A percentile compares a stretch with the other conserved stretches of the same genome.
Conservation (phyloP, 2,329 filamentous ascomycete genomes). For the Cercospora sp. region DNA sequence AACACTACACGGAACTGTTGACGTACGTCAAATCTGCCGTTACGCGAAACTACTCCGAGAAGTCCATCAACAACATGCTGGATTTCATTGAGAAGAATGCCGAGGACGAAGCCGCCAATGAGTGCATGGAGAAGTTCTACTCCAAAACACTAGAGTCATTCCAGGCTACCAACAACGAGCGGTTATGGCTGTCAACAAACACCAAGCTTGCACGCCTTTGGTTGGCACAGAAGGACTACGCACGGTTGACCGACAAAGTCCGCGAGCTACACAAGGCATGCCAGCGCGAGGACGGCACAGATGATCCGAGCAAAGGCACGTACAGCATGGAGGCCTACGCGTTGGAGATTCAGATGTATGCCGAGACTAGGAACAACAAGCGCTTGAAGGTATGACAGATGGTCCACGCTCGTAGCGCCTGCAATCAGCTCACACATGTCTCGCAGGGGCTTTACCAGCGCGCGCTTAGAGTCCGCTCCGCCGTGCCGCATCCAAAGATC, state of each 20-base stretch:
- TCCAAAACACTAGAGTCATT: conserved; percentile 90
- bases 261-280: conserved; percentile 86
- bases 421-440: conserved; percentile 20
- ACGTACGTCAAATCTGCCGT: conserved; percentile 97
- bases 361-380: conserved; percentile 95
- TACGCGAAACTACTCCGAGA: conserved; percentile 97
- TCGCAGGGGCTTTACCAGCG: conserved; percentile 75
- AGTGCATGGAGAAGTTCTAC: conserved; percentile 93
- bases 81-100: conserved; percentile 94
- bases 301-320: conserved; percentile 93
- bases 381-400: conserved; percentile 68
- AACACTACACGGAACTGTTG: conserved; percentile 91
- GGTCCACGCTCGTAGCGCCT: conserved; percentile 11
- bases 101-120: conserved; percentile 67
- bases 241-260: conserved; percentile 75
- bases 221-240: conserved; percentile 87
- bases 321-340: conserved; percentile 96
- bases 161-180: conserved; percentile 95
- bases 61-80: conserved; percentile 99
- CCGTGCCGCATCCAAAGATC: conserved; percentile 96
- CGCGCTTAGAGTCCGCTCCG: conserved; percentile 89
- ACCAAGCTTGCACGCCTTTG: conserved; percentile 93
- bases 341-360: conserved; percentile 97
- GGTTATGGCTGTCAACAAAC: conserved; percentile 96
- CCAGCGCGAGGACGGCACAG: conserved; percentile 79